phyloP scores from a whole-genome alignment of 2,329 filamentous ascomycete genomes.

The Colletotrichum costaricense region DNA sequence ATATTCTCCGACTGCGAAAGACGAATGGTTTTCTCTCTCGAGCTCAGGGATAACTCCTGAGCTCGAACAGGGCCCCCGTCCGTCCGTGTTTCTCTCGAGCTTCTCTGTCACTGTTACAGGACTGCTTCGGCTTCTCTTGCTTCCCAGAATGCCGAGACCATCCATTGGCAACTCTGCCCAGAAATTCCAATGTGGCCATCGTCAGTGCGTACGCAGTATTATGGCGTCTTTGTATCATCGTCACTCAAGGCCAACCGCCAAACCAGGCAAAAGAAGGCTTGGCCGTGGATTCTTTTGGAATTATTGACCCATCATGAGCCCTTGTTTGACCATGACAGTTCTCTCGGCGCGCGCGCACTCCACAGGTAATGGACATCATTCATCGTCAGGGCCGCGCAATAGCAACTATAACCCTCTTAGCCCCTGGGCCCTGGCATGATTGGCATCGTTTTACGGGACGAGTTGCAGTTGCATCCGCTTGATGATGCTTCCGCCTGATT shows the following conservation, averaged over 20 bases:
- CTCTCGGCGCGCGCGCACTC: not conserved
- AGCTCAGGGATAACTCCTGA: not conserved
- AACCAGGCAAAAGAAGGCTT: not conserved
- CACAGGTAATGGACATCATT: not conserved
- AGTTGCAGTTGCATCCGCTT: slow-evolving; percentile 23
- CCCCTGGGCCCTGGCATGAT: not conserved
- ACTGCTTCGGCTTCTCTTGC: slow-evolving; percentile 52
- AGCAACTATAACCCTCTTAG: not conserved
- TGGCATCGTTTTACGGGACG: slow-evolving; percentile 4
- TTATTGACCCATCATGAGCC: not conserved
- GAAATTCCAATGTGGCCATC: not conserved
- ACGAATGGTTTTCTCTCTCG: not conserved
- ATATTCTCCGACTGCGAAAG: not conserved
- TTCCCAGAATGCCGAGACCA: slow-evolving; percentile 27
- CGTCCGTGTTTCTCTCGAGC: slow-evolving; percentile 41
- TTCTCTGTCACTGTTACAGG: slow-evolving; percentile 44
- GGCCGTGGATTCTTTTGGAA: not conserved
- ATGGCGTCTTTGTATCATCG: not conserved
- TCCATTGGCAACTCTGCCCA: not conserved
- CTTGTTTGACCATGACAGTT: not conserved
- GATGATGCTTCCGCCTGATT: slow-evolving; percentile 3
- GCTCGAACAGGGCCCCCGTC: slow-evolving; percentile 12
- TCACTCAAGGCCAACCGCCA: not conserved
- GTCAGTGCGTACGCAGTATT: slow-evolving; percentile 19
- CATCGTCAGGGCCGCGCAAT: not conserved